Evolutionary conservation across 306 rosid genomes (phyloP).

Genomic region (Fagus crenata): DNA sequence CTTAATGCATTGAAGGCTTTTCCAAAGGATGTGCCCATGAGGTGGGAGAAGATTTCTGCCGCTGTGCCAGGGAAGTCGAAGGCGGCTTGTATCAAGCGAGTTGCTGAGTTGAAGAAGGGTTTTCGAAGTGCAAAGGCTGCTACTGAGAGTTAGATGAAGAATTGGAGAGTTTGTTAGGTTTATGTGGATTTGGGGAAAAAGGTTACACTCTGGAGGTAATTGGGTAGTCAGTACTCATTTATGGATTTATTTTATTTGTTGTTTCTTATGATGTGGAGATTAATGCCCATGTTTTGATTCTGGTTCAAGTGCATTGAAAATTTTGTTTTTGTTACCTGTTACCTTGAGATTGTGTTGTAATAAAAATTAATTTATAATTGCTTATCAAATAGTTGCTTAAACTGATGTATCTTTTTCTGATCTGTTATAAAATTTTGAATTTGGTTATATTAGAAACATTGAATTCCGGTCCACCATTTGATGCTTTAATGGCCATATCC

Average conservation of each 20-base stretch:
- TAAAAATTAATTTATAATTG: neutral
- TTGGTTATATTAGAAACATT: neutral
- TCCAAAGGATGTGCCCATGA: constrained; percentile 79
- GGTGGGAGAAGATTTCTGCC: constrained; percentile 96
- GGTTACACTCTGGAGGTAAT: constrained; percentile 20
- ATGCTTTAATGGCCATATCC: neutral
- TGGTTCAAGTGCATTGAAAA: neutral
- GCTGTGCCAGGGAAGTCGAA: constrained; percentile 88
- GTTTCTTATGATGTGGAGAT: neutral
- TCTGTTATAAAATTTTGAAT: neutral
- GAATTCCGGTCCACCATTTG: neutral
- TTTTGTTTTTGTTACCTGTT: neutral
- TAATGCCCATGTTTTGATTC: constrained; percentile 4
- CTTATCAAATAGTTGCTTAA: no score
- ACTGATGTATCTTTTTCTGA: neutral
- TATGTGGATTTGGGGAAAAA: no score
- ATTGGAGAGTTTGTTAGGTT: no score
- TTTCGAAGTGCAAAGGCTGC: constrained; percentile 76
- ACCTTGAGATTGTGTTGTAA: neutral
- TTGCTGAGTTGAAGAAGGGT: constrained; percentile 71
- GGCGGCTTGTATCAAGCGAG: constrained; percentile 79
- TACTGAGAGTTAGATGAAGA: constrained; percentile 32
- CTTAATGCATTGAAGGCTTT: constrained; percentile 85
- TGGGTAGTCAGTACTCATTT: neutral
- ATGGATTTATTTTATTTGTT: constrained; percentile 3